Percentiles rank a stretch among this genome's conserved stretches.
Conservation (phyloP, 2,329 filamentous ascomycete genomes). For the Calonectria henricotiae region DNA sequence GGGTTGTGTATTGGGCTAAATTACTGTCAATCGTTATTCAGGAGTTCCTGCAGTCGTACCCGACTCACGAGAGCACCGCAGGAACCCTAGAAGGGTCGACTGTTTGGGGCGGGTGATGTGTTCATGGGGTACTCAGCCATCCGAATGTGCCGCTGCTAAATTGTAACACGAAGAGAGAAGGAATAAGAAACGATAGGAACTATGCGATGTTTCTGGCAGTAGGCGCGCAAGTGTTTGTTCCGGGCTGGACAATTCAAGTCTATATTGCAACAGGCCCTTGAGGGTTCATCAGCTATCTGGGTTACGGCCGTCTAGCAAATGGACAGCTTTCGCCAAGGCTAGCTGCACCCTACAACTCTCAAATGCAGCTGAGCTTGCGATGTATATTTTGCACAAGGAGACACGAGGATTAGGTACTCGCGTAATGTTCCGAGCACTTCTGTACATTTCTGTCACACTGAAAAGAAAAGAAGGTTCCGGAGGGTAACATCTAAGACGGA, state of each 20-base stretch:
- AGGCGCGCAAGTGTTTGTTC: conserved; percentile 1
- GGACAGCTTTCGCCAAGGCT: conserved; percentile 27
- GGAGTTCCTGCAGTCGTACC: conserved; percentile 35
- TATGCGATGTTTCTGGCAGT: background rate
- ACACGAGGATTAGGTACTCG: conserved; percentile 32
- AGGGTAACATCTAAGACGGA: conserved; percentile 28
- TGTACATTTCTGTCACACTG: conserved; percentile 30
- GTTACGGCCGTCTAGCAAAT: conserved; percentile 19
- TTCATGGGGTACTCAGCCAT: conserved; percentile 27
- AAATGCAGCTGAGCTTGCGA: conserved; percentile 39
- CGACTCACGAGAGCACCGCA: conserved; percentile 28
- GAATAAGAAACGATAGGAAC: too few species aligned
- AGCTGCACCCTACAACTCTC: conserved; percentile 35
- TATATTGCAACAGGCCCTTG: background rate
- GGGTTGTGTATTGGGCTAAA: background rate
- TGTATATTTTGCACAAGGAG: conserved; percentile 25
- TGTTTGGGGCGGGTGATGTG: background rate
- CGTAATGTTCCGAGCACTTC: conserved; percentile 30
- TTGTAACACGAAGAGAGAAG: conserved; percentile 45
- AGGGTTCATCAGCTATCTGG: conserved; percentile 9
- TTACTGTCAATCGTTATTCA: conserved; percentile 7
- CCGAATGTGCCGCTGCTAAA: conserved; percentile 41
- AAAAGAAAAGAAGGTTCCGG: conserved; percentile 22
- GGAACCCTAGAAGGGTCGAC: background rate
- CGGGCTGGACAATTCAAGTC: background rate